Conservation (phyloP, 306 rosid species). For the Cicer chorassanicum region DNA sequence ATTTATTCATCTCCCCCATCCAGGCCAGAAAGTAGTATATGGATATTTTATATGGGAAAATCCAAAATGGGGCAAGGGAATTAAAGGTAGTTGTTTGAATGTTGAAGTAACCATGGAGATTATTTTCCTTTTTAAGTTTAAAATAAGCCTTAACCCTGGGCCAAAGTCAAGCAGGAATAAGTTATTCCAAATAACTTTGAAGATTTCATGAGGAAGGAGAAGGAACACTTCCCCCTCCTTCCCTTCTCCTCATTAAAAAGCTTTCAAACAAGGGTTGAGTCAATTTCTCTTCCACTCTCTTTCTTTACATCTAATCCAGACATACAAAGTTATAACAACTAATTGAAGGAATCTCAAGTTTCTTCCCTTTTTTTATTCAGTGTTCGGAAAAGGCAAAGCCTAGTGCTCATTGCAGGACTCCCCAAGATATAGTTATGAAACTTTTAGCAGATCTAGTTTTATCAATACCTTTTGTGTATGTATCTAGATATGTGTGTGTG, state of each 20-base stretch:
- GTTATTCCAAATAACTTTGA: not conserved
- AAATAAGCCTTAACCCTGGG: slow-evolving; percentile 22
- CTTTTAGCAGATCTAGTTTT: not conserved
- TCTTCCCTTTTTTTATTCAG: not conserved
- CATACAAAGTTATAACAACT: slow-evolving; percentile 16
- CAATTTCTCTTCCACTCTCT: slow-evolving; percentile 18
- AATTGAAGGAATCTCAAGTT: slow-evolving; percentile 10
- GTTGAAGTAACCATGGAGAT: not conserved
- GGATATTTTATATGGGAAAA: not conserved
- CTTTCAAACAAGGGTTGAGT: slow-evolving; percentile 3
- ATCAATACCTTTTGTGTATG: slow-evolving; percentile 1
- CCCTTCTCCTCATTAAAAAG: not conserved
- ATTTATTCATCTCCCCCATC: slow-evolving; percentile 30
- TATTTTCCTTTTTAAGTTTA: slow-evolving; percentile 18
- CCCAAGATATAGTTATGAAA: slow-evolving; percentile 1
- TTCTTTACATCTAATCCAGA: slow-evolving; percentile 5
- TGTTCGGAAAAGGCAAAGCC: not conserved
- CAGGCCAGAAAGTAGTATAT: not conserved
- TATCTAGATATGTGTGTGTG: not conserved
- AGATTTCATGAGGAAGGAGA: not conserved
- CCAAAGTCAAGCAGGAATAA: not conserved
- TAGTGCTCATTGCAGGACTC: slow-evolving; percentile 9
- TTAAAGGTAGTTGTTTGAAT: not conserved
- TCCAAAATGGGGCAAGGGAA: not conserved
- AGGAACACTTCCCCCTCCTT: not conserved